Evolutionary conservation across 2,329 filamentous ascomycete species (phyloP).

Genomic region (Coleophoma crateriformis): DNA sequence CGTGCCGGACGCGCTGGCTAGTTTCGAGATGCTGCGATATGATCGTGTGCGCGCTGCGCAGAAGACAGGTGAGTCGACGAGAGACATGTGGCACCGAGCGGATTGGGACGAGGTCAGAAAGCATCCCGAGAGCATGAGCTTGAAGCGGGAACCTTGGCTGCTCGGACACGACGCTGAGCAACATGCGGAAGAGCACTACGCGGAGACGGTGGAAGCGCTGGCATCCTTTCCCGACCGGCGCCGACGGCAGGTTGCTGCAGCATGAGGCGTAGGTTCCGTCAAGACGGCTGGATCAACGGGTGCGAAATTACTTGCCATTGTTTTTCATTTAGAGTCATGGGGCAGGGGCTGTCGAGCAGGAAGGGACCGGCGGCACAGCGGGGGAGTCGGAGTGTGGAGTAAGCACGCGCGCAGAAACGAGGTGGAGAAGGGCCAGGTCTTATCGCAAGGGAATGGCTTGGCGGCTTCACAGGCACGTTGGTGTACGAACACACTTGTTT

Average conservation of each 20-base stretch:
- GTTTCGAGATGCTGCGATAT: constrained; percentile 16
- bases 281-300: no score
- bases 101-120: constrained; percentile 18
- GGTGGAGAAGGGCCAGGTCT: no score
- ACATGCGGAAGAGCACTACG: constrained; percentile 16
- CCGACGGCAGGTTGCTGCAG: background rate
- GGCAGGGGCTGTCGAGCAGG: no score
- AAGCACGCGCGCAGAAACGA: no score
- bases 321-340: no score
- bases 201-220: constrained; percentile 5
- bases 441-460: no score
- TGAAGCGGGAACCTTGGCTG: constrained; percentile 16
- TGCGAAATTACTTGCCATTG: no score
- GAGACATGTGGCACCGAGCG: constrained; percentile 17
- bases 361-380: no score
- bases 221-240: background rate
- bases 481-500: no score
- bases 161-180: constrained; percentile 16
- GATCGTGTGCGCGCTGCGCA: constrained; percentile 16
- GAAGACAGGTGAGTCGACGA: constrained; percentile 16
- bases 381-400: no score
- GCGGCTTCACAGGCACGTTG: no score
- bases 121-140: constrained; percentile 14
- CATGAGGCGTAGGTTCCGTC: background rate
- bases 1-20: constrained; percentile 12